These are phyloP conservation scores for Euphorbia corollata DNA, from an alignment of 441 rosid genomes.

Conservation along the genomic window DNA sequence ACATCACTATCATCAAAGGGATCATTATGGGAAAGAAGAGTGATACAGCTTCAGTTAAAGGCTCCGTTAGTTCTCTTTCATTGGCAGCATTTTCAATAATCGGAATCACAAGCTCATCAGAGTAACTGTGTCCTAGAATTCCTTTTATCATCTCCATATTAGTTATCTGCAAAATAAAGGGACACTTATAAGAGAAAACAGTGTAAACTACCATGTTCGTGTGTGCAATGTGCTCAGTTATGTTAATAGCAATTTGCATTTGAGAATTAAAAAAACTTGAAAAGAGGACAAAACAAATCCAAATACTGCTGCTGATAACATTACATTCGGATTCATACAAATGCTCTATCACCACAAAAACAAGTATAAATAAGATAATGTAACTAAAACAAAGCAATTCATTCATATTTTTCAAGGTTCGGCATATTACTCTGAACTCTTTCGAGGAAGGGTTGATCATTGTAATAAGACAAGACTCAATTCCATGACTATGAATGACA, in stretches of 20 bases:
- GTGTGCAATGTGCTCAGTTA: neutral
- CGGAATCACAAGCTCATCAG: slow-evolving; percentile 25
- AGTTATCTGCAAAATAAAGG: neutral
- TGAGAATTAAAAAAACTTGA: no score
- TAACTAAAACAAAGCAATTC: neutral
- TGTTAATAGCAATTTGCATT: no score
- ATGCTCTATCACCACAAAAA: no score
- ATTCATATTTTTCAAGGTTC: slow-evolving; percentile 10
- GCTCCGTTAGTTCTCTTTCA: slow-evolving; percentile 75
- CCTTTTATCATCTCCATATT: neutral
- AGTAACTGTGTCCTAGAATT: neutral
- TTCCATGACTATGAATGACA: slow-evolving; percentile 79
- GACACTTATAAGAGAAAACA: neutral
- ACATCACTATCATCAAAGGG: neutral
- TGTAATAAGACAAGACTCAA: slow-evolving; percentile 73
- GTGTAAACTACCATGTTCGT: neutral
- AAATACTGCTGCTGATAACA: neutral
- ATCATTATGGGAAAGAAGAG: neutral
- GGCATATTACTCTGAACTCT: slow-evolving; percentile 54
- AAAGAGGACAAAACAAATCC: no score
- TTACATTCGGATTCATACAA: neutral
- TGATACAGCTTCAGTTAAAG: slow-evolving; percentile 61
- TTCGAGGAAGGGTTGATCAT: slow-evolving; percentile 66
- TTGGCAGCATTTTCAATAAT: slow-evolving; percentile 81
- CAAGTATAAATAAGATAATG: no score